phyloP scores from a whole-genome alignment of 1,139 yeast species.

The Petasospora rhodanensis region DNA sequence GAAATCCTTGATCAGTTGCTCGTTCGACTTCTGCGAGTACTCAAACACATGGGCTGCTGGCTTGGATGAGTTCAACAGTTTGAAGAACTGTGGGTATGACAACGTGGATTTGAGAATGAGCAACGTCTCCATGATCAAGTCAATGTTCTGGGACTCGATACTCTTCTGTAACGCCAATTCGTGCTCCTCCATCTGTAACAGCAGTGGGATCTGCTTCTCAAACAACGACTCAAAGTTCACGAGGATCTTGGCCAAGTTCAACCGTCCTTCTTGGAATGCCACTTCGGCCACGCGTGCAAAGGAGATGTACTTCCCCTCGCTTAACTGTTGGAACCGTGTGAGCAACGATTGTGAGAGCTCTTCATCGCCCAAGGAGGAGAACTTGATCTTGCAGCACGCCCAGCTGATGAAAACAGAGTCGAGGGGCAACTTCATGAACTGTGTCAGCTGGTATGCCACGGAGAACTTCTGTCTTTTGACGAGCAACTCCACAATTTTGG shows the following conservation, averaged over 20 bases:
- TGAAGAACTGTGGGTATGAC: slow-evolving; percentile 51
- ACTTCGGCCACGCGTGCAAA: slow-evolving; percentile 60
- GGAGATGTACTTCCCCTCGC: slow-evolving; percentile 40
- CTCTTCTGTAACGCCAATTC: slow-evolving; percentile 69
- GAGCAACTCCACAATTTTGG: slow-evolving; percentile 52
- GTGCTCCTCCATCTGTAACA: slow-evolving; percentile 68
- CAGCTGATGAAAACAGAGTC: slow-evolving; percentile 67
- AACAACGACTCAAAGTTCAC: slow-evolving; percentile 68
- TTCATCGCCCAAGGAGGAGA: slow-evolving; percentile 51
- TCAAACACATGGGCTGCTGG: slow-evolving; percentile 41
- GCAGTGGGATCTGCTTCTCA: slow-evolving; percentile 55
- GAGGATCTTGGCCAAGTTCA: slow-evolving; percentile 58
- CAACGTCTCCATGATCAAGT: slow-evolving; percentile 59
- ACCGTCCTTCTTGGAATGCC: slow-evolving; percentile 83
- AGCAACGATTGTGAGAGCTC: slow-evolving; percentile 50
- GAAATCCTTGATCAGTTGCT: slow-evolving; percentile 45
- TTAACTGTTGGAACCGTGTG: slow-evolving; percentile 35
- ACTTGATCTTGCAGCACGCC: slow-evolving; percentile 71
- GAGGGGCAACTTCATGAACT: slow-evolving; percentile 46
- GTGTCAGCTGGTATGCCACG: slow-evolving; percentile 59
- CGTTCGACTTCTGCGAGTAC: slow-evolving; percentile 26
- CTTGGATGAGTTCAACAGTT: slow-evolving; percentile 43
- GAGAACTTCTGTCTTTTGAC: slow-evolving; percentile 58
- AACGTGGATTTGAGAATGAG: slow-evolving; percentile 44
- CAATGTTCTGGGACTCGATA: slow-evolving; percentile 60